A percentile compares a stretch with the other conserved stretches of the same genome.
phyloP scores from a whole-genome alignment of 2,329 filamentous ascomycete genomes.

The Colletotrichum neosansevieriae region DNA sequence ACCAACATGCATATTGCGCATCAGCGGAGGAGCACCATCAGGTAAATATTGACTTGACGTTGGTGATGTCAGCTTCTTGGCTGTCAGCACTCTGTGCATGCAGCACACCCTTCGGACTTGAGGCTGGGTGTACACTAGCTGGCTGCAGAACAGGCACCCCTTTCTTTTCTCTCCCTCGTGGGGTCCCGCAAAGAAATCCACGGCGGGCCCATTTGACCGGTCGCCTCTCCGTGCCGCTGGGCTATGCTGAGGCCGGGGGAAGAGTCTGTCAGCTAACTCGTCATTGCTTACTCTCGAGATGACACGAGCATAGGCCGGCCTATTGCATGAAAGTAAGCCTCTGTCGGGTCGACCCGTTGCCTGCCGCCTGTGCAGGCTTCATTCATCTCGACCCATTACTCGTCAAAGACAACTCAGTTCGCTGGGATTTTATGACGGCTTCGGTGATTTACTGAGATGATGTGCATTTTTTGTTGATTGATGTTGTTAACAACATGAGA shows the following conservation, averaged over 20 bases:
- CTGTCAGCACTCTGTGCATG: conserved; percentile 29
- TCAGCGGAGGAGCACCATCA: background rate
- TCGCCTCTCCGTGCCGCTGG: conserved; percentile 23
- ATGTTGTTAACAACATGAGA: background rate
- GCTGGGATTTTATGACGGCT: background rate
- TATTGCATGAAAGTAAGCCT: background rate
- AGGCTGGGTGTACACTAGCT: background rate
- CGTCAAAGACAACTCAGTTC: background rate
- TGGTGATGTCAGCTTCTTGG: conserved; percentile 26
- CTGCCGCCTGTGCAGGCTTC: background rate
- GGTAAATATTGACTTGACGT: background rate
- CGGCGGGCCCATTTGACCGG: conserved; percentile 14
- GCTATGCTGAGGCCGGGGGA: conserved; percentile 9
- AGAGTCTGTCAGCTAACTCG: background rate
- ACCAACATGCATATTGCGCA: conserved; percentile 16
- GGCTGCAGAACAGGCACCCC: background rate
- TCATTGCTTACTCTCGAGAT: conserved; percentile 16
- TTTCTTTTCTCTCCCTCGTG: background rate
- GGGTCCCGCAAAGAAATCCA: background rate
- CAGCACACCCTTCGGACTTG: background rate
- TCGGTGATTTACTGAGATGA: too few relatives aligned
- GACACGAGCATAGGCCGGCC: conserved; percentile 8
- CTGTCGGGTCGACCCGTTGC: conserved; percentile 1
- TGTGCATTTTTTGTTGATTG: too few relatives aligned
- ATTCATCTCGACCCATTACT: background rate